Base-by-base conservation (phyloP, 2,329 filamentous ascomycete genomes). In the Monosporascus sp. region DNA sequence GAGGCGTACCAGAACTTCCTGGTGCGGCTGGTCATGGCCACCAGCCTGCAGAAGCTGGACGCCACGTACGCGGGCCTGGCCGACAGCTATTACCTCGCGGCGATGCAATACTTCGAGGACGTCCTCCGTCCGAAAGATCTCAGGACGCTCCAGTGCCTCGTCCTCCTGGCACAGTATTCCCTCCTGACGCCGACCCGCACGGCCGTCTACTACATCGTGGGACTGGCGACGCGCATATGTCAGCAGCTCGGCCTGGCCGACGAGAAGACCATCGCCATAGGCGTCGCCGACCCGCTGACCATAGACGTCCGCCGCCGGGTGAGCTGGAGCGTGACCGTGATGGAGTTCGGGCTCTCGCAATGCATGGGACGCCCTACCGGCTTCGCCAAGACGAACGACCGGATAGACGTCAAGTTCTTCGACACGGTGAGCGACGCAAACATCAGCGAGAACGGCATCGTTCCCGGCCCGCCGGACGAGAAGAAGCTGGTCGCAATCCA, bases 81-180 rank as follows among this genome's bases (percentile, higher is more conserved):
- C 31, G 93, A 97, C 71, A 92, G 90, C 67, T 97, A 96, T 72
- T 97, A 97, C 65, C 79, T 97, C 22, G 89, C 92, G 24, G 93
- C 93, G 5, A 85, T 97, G 74, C 85, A 87, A 57, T 86, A 86
- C 62, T 85, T 97, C 56, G 89, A 97, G 68, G 83, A 85, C 3
- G 86, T 95, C 11, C 81, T 97, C 51, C 85, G 86, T 50, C 85
- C 87, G n/a, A 96, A 96, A 77, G 90, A 97, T 67, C 72, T 97
- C 31, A 89, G 87, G 63, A 95, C 94, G 0, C 74, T 97, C 17
- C 94, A 97, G 71, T 97, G 93, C 62, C 85, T 97, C 51, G 81
- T 88, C 3, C 74, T 99, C 17, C 88, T 97, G 61, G 90, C 86
- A 1, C 89, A 94, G 64, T 97, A 97, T 69, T 97, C 94, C 0